Conservation (phyloP, 2,329 filamentous ascomycete genomes). For the Aspergillus spinulosporus region DNA sequence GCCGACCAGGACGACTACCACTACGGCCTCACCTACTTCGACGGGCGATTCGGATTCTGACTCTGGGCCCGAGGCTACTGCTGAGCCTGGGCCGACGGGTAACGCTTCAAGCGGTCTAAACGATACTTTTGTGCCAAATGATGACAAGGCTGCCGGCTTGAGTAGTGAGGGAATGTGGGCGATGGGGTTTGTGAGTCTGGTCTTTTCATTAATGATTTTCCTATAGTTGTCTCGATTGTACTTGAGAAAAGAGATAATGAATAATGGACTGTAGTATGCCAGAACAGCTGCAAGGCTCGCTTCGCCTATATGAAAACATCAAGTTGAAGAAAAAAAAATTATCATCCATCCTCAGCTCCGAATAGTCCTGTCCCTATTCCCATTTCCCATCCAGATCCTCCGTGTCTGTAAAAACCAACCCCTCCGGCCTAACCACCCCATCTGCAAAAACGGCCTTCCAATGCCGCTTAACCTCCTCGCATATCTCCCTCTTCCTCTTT, state of each 20-base stretch:
- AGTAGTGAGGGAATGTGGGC: not conserved
- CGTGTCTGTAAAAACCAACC: too few species aligned
- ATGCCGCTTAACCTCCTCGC: constrained; percentile 18
- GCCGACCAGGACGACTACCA: not conserved
- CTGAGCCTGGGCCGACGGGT: not conserved
- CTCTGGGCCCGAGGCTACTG: not conserved
- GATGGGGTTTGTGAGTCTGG: not conserved
- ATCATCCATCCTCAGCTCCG: too few species aligned
- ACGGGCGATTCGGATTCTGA: too few species aligned
- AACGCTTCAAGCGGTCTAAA: too few species aligned
- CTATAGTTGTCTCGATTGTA: not conserved
- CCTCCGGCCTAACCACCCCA: too few species aligned
- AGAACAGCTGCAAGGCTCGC: not conserved
- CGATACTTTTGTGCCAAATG: not conserved
- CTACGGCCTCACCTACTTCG: not conserved
- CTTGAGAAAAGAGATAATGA: not conserved
- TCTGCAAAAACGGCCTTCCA: constrained; percentile 26
- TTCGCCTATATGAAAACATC: not conserved
- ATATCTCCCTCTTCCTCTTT: constrained; percentile 9
- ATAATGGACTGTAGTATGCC: not conserved
- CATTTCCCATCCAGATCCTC: too few species aligned
- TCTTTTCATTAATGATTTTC: not conserved
- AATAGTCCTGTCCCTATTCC: too few species aligned
- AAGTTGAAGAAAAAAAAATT: too few species aligned
- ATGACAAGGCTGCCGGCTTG: not conserved